Evolutionary conservation across 148 eudicot genomes (phyloP).

Genomic region (Fagopyrum esculentum): DNA sequence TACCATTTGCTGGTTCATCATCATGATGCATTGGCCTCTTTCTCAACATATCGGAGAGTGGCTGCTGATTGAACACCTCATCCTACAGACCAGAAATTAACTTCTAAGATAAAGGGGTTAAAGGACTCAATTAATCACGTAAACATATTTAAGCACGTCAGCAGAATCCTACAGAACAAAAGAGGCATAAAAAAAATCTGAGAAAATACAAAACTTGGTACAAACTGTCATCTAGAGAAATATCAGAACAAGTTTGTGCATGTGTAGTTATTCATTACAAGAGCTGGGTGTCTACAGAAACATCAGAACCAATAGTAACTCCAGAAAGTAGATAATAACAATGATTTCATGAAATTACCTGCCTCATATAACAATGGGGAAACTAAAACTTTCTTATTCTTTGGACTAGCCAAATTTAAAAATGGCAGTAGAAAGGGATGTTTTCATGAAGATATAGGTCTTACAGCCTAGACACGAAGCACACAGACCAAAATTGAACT

Average conservation of each 20-base stretch:
- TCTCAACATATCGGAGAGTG: constrained; percentile 34
- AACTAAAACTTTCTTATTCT: not conserved
- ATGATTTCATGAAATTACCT: not conserved
- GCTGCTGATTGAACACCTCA: constrained; percentile 34
- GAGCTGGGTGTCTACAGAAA: not conserved
- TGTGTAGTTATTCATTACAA: not conserved
- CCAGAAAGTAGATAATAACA: not conserved
- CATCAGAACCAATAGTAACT: not conserved
- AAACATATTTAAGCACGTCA: not conserved
- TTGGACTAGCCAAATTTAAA: not conserved
- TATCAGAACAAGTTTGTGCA: too few species aligned
- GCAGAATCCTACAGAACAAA: not conserved
- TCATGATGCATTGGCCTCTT: constrained; percentile 28
- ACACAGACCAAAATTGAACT: not conserved
- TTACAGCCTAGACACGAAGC: not conserved
- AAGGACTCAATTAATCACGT: not conserved
- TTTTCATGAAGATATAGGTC: not conserved
- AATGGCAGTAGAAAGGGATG: not conserved
- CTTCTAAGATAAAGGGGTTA: not conserved
- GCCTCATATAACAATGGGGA: not conserved
- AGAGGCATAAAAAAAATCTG: not conserved
- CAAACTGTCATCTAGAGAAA: not conserved
- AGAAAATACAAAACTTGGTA: not conserved
- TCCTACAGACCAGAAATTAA: constrained; percentile 39
- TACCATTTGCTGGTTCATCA: constrained; percentile 13